These are phyloP conservation scores for Fusarium lateritium DNA, from an alignment of 2,329 filamentous ascomycete genomes.

Conservation along the genomic window DNA sequence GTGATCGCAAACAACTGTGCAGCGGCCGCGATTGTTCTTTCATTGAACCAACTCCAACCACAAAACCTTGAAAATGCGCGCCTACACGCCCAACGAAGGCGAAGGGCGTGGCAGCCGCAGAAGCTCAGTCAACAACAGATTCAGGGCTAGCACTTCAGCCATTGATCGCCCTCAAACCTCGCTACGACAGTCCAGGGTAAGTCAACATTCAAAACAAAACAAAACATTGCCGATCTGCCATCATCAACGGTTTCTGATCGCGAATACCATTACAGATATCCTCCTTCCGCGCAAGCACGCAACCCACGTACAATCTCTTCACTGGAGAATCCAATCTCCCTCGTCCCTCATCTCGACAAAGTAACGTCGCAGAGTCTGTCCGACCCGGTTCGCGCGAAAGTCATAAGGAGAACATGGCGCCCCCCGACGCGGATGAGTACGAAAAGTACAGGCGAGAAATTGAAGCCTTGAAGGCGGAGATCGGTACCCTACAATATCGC, in stretches of 20 bases:
- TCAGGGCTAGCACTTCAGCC: slow-evolving; percentile 56
- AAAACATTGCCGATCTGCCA: slow-evolving; percentile 9
- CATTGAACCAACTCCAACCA: slow-evolving; percentile 8
- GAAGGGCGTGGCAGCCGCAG: slow-evolving; percentile 51
- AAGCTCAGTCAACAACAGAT: slow-evolving; percentile 50
- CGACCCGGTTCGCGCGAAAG: slow-evolving; percentile 69
- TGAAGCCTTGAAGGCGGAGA: slow-evolving; percentile 89
- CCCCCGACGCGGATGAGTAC: slow-evolving; percentile 71
- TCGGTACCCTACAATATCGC: slow-evolving; percentile 90
- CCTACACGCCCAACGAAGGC: slow-evolving; percentile 53
- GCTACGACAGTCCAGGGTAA: slow-evolving; percentile 58
- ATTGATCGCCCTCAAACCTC: slow-evolving; percentile 56
- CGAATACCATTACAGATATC: slow-evolving; percentile 55
- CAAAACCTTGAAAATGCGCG: slow-evolving; percentile 51
- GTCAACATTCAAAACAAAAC: slow-evolving; percentile 49
- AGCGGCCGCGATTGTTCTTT: slow-evolving; percentile 28
- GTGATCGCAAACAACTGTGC: slow-evolving; percentile 40
- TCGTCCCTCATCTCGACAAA: slow-evolving; percentile 60
- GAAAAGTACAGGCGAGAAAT: slow-evolving; percentile 70
- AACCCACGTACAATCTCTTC: slow-evolving; percentile 72
- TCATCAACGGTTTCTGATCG: slow-evolving; percentile 23
- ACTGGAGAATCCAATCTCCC: slow-evolving; percentile 63
- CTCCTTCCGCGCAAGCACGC: slow-evolving; percentile 63
- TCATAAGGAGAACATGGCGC: slow-evolving; percentile 72
- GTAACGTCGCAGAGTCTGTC: slow-evolving; percentile 57